phyloP scores from a whole-genome alignment of 2,329 filamentous ascomycete species.

The Fusarium caatingaense region DNA sequence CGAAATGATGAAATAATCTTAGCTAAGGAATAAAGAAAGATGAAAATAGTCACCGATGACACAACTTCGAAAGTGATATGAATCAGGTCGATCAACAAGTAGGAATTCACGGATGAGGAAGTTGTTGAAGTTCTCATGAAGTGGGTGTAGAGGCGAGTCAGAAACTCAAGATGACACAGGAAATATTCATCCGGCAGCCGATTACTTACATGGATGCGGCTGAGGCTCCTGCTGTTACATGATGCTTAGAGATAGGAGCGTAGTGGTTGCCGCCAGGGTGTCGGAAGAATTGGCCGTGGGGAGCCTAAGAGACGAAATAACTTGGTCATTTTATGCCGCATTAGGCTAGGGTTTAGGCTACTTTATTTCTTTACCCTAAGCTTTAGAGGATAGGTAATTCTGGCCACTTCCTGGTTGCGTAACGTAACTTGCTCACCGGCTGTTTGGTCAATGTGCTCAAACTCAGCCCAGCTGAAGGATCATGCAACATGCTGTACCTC shows the following conservation, averaged over 20 bases:
- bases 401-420: background rate
- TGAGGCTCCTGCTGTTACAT: background rate
- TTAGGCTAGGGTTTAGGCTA: too few relatives aligned
- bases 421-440: slow-evolving; percentile 8
- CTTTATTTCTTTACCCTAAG: too few relatives aligned
- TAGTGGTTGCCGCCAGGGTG: background rate
- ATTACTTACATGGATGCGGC: background rate
- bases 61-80: background rate
- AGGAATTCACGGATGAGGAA: background rate
- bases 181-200: background rate
- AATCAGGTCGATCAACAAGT: background rate
- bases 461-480: background rate
- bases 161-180: background rate
- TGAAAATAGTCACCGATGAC: background rate
- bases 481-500: background rate
- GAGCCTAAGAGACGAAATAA: too few relatives aligned
- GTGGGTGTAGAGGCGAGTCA: background rate
- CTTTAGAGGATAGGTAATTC: too few relatives aligned
- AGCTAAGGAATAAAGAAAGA: background rate
- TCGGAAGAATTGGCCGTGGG: too few relatives aligned
- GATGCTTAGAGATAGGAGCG: background rate
- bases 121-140: background rate
- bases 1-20: background rate
- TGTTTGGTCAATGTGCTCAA: slow-evolving; percentile 7
- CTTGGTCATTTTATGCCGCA: too few relatives aligned